Conservation (phyloP, 2,329 filamentous ascomycete genomes). For the Paecilomyces variotii region DNA sequence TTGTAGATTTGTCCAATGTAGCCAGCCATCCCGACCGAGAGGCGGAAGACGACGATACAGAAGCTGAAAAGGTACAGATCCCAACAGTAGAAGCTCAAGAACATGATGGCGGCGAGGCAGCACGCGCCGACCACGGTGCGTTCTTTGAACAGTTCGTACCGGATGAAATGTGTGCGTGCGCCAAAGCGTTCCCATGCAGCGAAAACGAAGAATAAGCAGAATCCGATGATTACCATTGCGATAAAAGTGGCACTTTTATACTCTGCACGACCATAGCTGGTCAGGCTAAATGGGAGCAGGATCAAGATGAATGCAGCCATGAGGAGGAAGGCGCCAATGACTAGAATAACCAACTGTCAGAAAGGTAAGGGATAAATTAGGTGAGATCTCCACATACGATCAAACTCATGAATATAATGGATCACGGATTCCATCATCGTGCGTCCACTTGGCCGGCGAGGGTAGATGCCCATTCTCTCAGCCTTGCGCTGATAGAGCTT, state of each 20-base stretch:
- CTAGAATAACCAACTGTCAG: slow-evolving; percentile 37
- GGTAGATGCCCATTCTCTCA: slow-evolving; percentile 42
- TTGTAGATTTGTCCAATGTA: slow-evolving; percentile 40
- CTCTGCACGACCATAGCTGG: slow-evolving; percentile 21
- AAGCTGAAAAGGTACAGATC: slow-evolving; percentile 43
- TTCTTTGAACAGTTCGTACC: slow-evolving; percentile 37
- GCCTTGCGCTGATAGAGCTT: slow-evolving; percentile 50
- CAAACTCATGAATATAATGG: slow-evolving; percentile 53
- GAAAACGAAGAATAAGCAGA: slow-evolving; percentile 28
- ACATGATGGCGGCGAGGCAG: slow-evolving; percentile 36
- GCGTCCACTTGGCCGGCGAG: slow-evolving; percentile 33
- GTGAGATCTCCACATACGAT: slow-evolving; percentile 41
- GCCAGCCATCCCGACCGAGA: slow-evolving; percentile 29
- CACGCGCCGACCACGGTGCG: slow-evolving; percentile 42
- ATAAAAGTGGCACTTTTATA: slow-evolving; percentile 37
- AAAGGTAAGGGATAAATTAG: slow-evolving; percentile 17
- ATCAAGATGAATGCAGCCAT: slow-evolving; percentile 53
- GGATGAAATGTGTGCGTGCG: slow-evolving; percentile 43
- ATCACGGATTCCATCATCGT: slow-evolving; percentile 38
- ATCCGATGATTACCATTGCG: slow-evolving; percentile 5
- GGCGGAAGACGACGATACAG: slow-evolving; percentile 41
- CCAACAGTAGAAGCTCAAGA: slow-evolving; percentile 43
- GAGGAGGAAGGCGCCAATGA: slow-evolving; percentile 51
- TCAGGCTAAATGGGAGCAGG: slow-evolving; percentile 56
- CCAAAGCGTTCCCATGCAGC: slow-evolving; percentile 43